A percentile compares a stretch with the other conserved stretches of the same genome.
phyloP scores from a whole-genome alignment of 2,329 filamentous ascomycete genomes.

The Knoxdaviesia capensis region DNA sequence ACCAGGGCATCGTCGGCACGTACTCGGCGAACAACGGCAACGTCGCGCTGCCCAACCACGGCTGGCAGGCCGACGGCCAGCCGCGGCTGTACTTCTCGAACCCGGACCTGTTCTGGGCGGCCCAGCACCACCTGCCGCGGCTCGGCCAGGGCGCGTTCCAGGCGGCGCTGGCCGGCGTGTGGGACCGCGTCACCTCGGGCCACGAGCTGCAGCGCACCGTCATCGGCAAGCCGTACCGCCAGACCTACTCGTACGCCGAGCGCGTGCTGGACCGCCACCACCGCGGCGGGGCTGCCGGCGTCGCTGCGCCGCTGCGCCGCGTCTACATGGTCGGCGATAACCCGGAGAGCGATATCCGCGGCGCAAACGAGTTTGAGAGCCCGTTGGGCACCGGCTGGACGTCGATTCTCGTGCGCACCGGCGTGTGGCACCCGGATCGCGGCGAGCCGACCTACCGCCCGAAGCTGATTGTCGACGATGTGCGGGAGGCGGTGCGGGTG shows the following conservation, averaged over 20 bases:
- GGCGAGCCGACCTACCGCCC: conserved; percentile 38
- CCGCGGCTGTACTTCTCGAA: conserved; percentile 77
- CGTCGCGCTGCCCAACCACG: conserved; percentile 40
- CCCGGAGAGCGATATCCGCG: conserved; percentile 73
- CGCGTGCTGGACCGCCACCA: conserved; percentile 45
- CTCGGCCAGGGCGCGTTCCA: conserved; percentile 86
- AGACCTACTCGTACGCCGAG: conserved; percentile 75
- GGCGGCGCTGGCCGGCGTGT: conserved; percentile 61
- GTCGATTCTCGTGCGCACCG: conserved; percentile 60
- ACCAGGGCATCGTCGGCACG: conserved; percentile 62
- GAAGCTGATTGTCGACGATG: conserved; percentile 49
- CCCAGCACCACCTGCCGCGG: conserved; percentile 64
- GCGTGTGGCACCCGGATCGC: conserved; percentile 39
- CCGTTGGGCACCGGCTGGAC: conserved; percentile 52
- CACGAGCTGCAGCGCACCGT: conserved; percentile 39
- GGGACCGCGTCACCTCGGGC: conserved; percentile 49
- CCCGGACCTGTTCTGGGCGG: conserved; percentile 76
- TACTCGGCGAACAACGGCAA: conserved; percentile 53
- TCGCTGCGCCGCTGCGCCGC: conserved; percentile 29
- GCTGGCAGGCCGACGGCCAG: conserved; percentile 69
- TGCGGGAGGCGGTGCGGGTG: conserved; percentile 59
- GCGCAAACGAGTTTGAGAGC: conserved; percentile 59
- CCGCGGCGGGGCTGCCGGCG: conserved; percentile 8
- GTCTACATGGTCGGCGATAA: conserved; percentile 96
- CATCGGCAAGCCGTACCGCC: conserved; percentile 64